Evolutionary conservation across 2,329 filamentous ascomycete species (phyloP).

Genomic region (Capronia epimyces): DNA sequence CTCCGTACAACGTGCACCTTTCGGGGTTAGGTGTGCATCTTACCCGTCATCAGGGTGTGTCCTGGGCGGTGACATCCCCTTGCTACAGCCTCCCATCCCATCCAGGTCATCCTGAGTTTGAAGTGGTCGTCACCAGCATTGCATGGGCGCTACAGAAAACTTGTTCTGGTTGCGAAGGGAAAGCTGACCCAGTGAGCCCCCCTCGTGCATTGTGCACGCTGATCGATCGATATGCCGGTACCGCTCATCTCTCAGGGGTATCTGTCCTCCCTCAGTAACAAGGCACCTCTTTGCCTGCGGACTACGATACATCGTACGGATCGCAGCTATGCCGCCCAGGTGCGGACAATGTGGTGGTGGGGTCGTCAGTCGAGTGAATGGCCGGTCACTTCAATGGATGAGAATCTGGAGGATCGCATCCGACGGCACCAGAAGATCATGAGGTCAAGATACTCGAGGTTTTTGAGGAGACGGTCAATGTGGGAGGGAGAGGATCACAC

Average conservation of each 20-base stretch:
- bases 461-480: constrained; percentile 19
- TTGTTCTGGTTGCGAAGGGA: too few species aligned
- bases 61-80: neutral
- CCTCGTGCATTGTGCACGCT: neutral
- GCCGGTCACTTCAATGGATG: constrained; percentile 12
- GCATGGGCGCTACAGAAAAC: too few species aligned
- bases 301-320: constrained; percentile 7
- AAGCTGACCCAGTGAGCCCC: neutral
- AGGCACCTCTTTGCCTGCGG: constrained; percentile 7
- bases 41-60: neutral
- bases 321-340: constrained; percentile 10
- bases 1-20: neutral
- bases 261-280: neutral
- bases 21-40: neutral
- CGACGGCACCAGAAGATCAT: constrained; percentile 25
- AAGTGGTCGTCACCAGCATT: too few species aligned
- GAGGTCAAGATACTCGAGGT: constrained; percentile 27
- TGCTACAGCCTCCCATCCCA: too few species aligned
- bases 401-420: constrained; percentile 22
- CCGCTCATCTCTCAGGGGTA: neutral
- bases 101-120: too few species aligned
- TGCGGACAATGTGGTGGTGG: constrained; percentile 29
- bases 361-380: constrained; percentile 12
- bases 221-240: constrained; percentile 1
- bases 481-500: constrained; percentile 25